phyloP scores from a whole-genome alignment of 2,329 filamentous ascomycete genomes.

The Colletotrichum australisinense region DNA sequence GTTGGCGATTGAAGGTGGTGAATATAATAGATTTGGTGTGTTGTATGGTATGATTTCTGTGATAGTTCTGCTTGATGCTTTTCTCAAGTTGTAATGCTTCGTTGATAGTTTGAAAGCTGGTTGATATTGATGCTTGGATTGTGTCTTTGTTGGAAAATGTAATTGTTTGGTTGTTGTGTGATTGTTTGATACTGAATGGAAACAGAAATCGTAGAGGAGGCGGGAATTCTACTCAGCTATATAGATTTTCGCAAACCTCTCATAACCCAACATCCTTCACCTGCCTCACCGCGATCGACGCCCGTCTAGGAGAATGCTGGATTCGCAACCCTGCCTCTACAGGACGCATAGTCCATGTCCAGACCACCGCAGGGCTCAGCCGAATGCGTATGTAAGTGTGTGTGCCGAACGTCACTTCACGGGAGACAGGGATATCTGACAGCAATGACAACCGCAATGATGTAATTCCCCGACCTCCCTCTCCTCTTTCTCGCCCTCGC shows the following conservation, averaged over 20 bases:
- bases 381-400: background rate
- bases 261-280: background rate
- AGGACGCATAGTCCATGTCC: background rate
- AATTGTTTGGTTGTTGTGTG: background rate
- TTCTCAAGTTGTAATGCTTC: background rate
- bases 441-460: background rate
- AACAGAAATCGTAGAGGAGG: rapidly evolving
- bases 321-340: background rate
- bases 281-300: background rate
- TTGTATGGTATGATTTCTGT: background rate
- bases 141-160: background rate
- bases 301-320: background rate
- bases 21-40: no score
- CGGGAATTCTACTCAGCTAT: background rate
- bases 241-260: background rate
- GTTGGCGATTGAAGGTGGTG: background rate
- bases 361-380: background rate
- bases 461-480: background rate
- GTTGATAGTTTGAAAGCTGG: background rate
- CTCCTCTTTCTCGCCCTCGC: no score
- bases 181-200: background rate
- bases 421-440: background rate
- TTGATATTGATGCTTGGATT: background rate
- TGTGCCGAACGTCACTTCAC: background rate
- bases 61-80: rapidly evolving